A percentile compares a stretch with the other conserved stretches of the same genome.
These are phyloP conservation scores for Fusarium floridanum DNA, from an alignment of 2,329 filamentous ascomycete species.

Conservation along the genomic window DNA sequence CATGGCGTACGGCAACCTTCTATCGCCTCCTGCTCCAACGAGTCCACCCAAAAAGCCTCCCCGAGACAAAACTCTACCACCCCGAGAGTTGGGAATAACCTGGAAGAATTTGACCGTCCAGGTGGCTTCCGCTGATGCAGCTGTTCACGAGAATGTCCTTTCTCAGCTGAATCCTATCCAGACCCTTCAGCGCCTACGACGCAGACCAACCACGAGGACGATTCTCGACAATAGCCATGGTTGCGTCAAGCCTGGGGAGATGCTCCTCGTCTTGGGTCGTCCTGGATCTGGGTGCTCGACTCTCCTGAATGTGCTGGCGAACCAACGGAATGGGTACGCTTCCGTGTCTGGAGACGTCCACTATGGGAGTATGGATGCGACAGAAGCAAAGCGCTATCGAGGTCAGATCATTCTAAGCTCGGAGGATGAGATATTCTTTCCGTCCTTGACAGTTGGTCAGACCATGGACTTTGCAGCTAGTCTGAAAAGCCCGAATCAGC, in stretches of 20 bases:
- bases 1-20: not conserved
- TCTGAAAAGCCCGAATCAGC: not conserved
- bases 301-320: not conserved
- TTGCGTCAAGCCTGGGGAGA: not conserved
- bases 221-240: not conserved
- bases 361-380: not conserved
- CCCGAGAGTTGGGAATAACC: not conserved
- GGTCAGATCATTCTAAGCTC: not conserved
- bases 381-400: not conserved
- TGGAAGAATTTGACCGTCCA: not conserved
- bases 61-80: not conserved
- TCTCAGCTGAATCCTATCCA: not conserved
- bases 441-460: not conserved
- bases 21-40: not conserved
- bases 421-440: not conserved
- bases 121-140: not conserved
- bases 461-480: not conserved
- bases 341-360: not conserved
- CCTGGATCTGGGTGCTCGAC: not conserved
- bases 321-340: not conserved
- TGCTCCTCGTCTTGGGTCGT: not conserved
- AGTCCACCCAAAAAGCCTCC: not conserved
- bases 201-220: not conserved
- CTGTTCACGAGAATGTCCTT: not conserved
- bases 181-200: not conserved